Evolutionary conservation across 2,329 filamentous ascomycete genomes (phyloP).

Genomic region (Didymella glomerata): DNA sequence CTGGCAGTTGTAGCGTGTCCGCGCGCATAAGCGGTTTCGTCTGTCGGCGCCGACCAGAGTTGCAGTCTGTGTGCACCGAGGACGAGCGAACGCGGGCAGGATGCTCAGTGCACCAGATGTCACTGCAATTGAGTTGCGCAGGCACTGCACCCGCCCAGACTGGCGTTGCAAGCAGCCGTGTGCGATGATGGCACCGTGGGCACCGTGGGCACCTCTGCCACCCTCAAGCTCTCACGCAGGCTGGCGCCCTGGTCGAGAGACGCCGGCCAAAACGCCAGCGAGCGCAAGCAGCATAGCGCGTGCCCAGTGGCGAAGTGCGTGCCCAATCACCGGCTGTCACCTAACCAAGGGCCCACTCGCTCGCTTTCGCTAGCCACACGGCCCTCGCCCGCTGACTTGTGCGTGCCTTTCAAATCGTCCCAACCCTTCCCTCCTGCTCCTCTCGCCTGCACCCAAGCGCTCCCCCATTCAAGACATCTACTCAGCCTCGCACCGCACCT

Average conservation of each 20-base stretch:
- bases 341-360: constrained; percentile 11
- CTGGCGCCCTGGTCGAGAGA: constrained; percentile 15
- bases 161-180: neutral
- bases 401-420: constrained; percentile 29
- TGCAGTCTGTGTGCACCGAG: neutral
- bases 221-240: neutral
- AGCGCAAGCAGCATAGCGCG: constrained; percentile 5
- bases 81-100: neutral
- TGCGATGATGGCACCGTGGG: neutral
- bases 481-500: constrained; percentile 37
- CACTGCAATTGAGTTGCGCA: constrained; percentile 1
- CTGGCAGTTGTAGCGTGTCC: constrained; percentile 35
- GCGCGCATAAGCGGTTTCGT: constrained; percentile 38
- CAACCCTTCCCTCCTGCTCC: constrained; percentile 27
- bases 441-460: constrained; percentile 28
- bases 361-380: constrained; percentile 22
- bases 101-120: no score
- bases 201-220: no score
- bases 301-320: constrained; percentile 26
- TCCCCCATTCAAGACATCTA: constrained; percentile 25
- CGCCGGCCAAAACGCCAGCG: constrained; percentile 10
- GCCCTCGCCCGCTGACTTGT: constrained; percentile 26
- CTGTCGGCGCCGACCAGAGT: constrained; percentile 1
- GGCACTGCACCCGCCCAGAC: neutral
- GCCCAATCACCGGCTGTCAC: constrained; percentile 13